Base-by-base conservation (phyloP, 2,329 filamentous ascomycete genomes). In the Stagonosporopsis chrysanthemi region DNA sequence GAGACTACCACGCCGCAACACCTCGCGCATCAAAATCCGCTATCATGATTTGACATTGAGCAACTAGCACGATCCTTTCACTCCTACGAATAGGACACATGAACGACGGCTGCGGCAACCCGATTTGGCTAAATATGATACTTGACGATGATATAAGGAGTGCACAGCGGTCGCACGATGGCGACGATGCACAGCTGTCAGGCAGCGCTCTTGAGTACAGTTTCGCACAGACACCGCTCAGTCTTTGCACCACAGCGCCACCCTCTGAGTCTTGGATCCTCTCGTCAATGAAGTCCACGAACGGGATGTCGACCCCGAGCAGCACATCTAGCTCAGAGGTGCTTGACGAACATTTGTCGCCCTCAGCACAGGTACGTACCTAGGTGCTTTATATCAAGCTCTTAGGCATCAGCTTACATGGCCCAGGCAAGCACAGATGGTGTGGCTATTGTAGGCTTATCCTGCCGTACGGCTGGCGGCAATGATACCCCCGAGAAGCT, bases 381-480 rank as follows among this genome's bases (percentile, higher is more conserved):
- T 19, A 19, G 19, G 19, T 19, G 19, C 19, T 5, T 17, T 7
- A 14, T 9, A 31, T 23, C 3, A 6, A n/a, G 15, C 3, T 4
- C 4, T 4, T 19, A 17, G 8, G 33, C 15, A 26, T 28, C 8
- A 15, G 17, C 54, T 52, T 4, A 57, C 26, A 26, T 4, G 2
- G 1, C 9, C 8, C 17, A 59, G 56, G 2, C 11, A 9, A 23
- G 19, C 8, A 35, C 41, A 39, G 46, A 51, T 28, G 67, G 69
- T 42, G 64, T 76, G 15, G 75, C 75, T 7, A 68, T 77, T 17
- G 65, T 77, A 15, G 75, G 75, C 5, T 66, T 75, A 55, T 66
- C 66, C 6, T 77, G 75, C 50, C 69, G 74, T 24, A 58, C 67
- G 1, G 66, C 75, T 3, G 73, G 75, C 4, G 69, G 62, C 2